phyloP scores from a whole-genome alignment of 2,329 filamentous ascomycete genomes.

The Monilinia laxa region DNA sequence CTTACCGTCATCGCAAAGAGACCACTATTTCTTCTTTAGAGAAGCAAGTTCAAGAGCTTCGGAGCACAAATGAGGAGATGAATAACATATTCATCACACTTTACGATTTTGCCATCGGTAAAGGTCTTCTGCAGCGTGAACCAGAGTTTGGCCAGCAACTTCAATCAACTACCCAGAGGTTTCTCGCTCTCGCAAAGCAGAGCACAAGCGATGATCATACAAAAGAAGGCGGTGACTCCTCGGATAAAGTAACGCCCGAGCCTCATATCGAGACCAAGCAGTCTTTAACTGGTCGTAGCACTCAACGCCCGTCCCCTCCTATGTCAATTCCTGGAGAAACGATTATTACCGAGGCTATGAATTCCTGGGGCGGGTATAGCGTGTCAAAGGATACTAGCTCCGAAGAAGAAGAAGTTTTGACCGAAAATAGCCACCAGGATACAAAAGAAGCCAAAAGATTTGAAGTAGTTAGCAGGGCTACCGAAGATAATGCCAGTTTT shows the following conservation, averaged over 20 bases:
- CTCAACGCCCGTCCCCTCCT: conserved; percentile 20
- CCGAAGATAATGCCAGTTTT: conserved; percentile 55
- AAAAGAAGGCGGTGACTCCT: conserved; percentile 29
- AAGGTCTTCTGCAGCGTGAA: conserved; percentile 57
- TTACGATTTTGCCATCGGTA: conserved; percentile 58
- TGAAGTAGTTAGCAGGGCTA: conserved; percentile 53
- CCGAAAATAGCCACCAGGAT: conserved; percentile 24
- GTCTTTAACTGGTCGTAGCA: neutral
- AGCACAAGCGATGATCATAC: conserved; percentile 45
- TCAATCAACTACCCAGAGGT: conserved; percentile 55
- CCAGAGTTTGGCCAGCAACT: conserved; percentile 59
- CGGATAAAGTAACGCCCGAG: conserved; percentile 26
- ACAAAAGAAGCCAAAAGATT: conserved; percentile 39
- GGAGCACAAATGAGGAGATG: conserved; percentile 70
- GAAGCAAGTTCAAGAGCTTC: conserved; percentile 66
- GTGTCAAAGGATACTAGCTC: conserved; percentile 30
- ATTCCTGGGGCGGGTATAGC: conserved; percentile 34
- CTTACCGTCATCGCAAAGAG: conserved; percentile 83
- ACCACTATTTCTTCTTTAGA: conserved; percentile 73
- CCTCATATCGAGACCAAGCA: conserved; percentile 13
- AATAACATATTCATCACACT: conserved; percentile 67
- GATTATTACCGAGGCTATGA: neutral
- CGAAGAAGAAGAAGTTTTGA: conserved; percentile 29
- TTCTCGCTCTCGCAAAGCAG: conserved; percentile 55
- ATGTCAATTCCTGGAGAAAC: conserved; percentile 12